Conservation (phyloP, 169 alveolate genomes). For the Sarcocystis neurona region DNA sequence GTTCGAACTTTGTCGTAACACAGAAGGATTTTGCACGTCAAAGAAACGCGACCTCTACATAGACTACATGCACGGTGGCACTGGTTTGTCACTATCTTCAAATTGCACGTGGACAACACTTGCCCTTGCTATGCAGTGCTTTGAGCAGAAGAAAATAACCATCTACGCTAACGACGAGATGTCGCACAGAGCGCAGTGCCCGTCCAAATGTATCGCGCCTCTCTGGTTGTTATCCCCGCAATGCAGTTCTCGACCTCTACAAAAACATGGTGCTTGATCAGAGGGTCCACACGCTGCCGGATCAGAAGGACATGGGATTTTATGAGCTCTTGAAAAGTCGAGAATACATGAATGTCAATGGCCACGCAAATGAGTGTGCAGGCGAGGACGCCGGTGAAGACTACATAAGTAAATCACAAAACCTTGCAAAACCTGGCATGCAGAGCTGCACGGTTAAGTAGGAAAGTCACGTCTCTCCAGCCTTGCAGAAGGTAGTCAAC, state of each 20-base stretch:
- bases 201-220: no score
- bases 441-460: neutral
- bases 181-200: no score
- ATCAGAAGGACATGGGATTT: slow-evolving; percentile 23
- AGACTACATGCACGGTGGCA: no score
- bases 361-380: neutral
- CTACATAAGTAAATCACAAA: neutral
- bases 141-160: no score
- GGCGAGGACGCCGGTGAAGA: neutral
- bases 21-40: no score
- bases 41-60: no score
- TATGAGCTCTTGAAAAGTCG: slow-evolving; percentile 16
- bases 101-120: no score
- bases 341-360: neutral
- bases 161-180: no score
- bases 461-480: neutral
- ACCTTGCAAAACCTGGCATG: neutral
- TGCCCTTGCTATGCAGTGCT: no score
- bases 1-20: no score
- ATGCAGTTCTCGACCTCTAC: slow-evolving; percentile 27
- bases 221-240: neutral
- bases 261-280: slow-evolving; percentile 23
- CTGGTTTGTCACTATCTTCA: no score
- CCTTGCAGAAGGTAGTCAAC: no score
- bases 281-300: neutral